These are phyloP conservation scores for Rutstroemia sp. DNA, from an alignment of 2,329 filamentous ascomycete genomes.

Conservation along the genomic window DNA sequence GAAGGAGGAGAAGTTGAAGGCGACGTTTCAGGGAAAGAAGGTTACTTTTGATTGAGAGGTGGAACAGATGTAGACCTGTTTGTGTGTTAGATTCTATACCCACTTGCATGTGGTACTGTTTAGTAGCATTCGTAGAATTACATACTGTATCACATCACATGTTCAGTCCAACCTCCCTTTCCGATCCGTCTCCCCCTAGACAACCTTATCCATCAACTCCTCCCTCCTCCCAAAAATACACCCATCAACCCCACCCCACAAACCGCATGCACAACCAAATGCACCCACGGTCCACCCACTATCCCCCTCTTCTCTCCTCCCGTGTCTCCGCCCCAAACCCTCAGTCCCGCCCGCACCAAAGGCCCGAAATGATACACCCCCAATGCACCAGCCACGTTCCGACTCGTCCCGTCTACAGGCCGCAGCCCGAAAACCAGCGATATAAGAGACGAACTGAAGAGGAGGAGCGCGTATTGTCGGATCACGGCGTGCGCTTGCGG, in stretches of 20 bases:
- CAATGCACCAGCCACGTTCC: slow-evolving; percentile 29
- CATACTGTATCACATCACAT: no score
- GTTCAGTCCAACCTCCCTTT: background rate
- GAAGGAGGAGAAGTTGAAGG: slow-evolving; percentile 47
- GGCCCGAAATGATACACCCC: slow-evolving; percentile 32
- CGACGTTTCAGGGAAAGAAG: slow-evolving; percentile 48
- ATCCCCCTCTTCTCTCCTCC: background rate
- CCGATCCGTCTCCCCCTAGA: background rate
- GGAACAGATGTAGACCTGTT: no score
- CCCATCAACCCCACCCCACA: slow-evolving; percentile 9
- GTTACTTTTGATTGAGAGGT: slow-evolving; percentile 46
- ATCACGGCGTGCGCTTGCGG: slow-evolving; percentile 31
- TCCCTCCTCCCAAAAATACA: background rate
- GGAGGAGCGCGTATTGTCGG: slow-evolving; percentile 33
- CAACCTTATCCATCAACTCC: background rate
- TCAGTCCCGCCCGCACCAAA: slow-evolving; percentile 12
- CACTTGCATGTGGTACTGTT: no score
- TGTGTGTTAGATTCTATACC: no score
- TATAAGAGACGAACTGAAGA: slow-evolving; percentile 30
- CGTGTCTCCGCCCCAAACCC: background rate
- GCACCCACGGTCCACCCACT: slow-evolving; percentile 22
- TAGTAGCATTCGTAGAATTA: no score
- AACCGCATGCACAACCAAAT: slow-evolving; percentile 20
- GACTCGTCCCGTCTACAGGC: slow-evolving; percentile 24
- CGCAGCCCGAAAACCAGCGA: slow-evolving; percentile 28